phyloP scores from a whole-genome alignment of 805 yeast species.

The Wickerhamiella domercqiae region DNA sequence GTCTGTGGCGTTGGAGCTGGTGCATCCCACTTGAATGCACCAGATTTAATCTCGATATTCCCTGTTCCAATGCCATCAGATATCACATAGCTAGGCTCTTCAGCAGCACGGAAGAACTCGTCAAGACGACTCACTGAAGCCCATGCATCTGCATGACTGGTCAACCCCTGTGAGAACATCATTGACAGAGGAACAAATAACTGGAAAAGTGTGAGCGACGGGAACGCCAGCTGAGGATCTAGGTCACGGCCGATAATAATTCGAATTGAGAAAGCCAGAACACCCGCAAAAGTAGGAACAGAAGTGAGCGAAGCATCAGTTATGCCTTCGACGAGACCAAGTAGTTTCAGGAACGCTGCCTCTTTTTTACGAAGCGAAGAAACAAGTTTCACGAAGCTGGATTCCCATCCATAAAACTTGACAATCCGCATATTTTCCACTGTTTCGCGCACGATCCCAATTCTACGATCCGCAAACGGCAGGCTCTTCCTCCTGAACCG shows the following conservation, averaged over 20 bases:
- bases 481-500: slow-evolving; percentile 42
- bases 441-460: slow-evolving; percentile 61
- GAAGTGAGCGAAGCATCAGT: slow-evolving; percentile 52
- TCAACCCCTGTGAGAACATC: slow-evolving; percentile 36
- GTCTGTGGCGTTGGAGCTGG: slow-evolving; percentile 11
- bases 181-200: slow-evolving; percentile 53
- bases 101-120: slow-evolving; percentile 24
- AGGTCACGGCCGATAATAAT: slow-evolving; percentile 30
- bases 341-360: slow-evolving; percentile 40
- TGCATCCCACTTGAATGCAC: slow-evolving; percentile 52
- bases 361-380: slow-evolving; percentile 44
- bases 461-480: slow-evolving; percentile 58
- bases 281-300: slow-evolving; percentile 55
- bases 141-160: slow-evolving; percentile 27
- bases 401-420: slow-evolving; percentile 86
- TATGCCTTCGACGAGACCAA: slow-evolving; percentile 51
- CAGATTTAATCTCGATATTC: slow-evolving; percentile 39
- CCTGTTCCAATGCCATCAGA: slow-evolving; percentile 20
- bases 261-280: slow-evolving; percentile 39
- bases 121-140: slow-evolving; percentile 20
- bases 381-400: slow-evolving; percentile 49
- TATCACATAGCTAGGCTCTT: slow-evolving; percentile 23
- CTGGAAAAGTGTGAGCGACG: slow-evolving; percentile 57
- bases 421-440: slow-evolving; percentile 64
- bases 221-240: slow-evolving; percentile 50